Evolutionary conservation across 768 basidiomycete species (phyloP).

Genomic region (Tephrocybe sp.): DNA sequence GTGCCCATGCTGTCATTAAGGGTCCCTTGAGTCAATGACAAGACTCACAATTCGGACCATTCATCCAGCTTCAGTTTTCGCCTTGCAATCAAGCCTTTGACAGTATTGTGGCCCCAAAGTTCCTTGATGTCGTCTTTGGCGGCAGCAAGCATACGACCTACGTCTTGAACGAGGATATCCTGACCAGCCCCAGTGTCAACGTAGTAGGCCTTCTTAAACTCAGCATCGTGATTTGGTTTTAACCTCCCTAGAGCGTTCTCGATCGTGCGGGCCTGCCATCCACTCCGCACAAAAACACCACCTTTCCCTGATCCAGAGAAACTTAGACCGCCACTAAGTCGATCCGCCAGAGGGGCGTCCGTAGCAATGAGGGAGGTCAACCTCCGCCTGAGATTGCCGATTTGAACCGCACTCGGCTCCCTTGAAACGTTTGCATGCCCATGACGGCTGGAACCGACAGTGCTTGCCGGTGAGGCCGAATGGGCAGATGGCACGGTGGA

Average conservation of each 20-base stretch:
- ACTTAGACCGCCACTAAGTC: constrained; percentile 69
- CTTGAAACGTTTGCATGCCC: constrained; percentile 25
- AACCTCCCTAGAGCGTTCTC: constrained; percentile 48
- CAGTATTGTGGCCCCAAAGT: constrained; percentile 72
- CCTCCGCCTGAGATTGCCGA: constrained; percentile 55
- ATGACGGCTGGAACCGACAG: constrained; percentile 26
- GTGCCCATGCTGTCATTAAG: constrained; percentile 12
- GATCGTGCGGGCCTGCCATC: constrained; percentile 74
- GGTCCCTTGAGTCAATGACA: constrained; percentile 5
- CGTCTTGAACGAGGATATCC: constrained; percentile 59
- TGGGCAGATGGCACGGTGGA: constrained; percentile 17
- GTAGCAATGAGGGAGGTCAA: constrained; percentile 58
- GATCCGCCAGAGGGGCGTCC: constrained; percentile 64
- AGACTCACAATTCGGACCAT: constrained; percentile 82
- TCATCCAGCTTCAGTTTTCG: constrained; percentile 78
- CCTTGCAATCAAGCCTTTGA: constrained; percentile 63
- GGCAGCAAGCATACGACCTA: constrained; percentile 55
- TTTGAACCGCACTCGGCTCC: constrained; percentile 34
- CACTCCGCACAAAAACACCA: constrained; percentile 72
- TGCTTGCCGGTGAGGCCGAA: constrained; percentile 21
- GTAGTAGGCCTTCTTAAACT: constrained; percentile 29
- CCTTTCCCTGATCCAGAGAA: constrained; percentile 77
- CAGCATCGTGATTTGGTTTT: constrained; percentile 27
- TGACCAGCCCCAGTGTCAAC: constrained; percentile 34
- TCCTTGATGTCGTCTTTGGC: constrained; percentile 64